Base-by-base conservation (phyloP, 257 asterid genomes). In the Rhazya stricta region DNA sequence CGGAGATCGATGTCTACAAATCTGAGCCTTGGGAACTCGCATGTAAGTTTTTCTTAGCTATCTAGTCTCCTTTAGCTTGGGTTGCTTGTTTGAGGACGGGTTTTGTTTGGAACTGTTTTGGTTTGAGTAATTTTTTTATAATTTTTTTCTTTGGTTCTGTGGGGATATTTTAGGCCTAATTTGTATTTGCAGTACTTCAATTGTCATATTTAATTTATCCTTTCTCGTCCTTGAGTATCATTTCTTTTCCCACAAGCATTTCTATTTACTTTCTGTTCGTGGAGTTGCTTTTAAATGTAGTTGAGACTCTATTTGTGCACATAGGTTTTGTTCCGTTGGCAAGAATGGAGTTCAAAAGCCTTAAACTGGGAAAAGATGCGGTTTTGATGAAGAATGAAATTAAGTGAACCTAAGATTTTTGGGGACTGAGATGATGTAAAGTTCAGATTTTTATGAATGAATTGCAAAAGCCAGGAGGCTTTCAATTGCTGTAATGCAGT, bases 11-110 rank as follows among this genome's bases (percentile, higher is more conserved):
- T 84, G 97, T 94, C 43, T 94, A 94, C 88, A 94, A 94, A 94
- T 94, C 98, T 76, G 98, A 94, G 83, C 98, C 98, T 0, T 94
- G 96, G 93, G 94, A 94, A 79, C 96, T 94, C 77, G 90, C 92
- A 75, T 87, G 98, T 93, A 74, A 74, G 8, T 23, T 71, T 30
- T 12, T 23, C 7, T 19, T 4, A 3, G 21, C 73, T 69, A 15
- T 16, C 19, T 3, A 9, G 8, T 41, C 4, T n/a, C 37, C 19
- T 32, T 42, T 42, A 16, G 1, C 36, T 29, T 43, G 25, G 1
- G 34, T 29, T 71, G 25, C 27, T 32, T 51, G 25, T 54, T 48
- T 21, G 37, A 15, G 53, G 36, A 68, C 13, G 39, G 21, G 8
- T 42, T 42, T 70, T 5, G 25, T 46, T 25, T 10, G 39, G 34